A percentile compares a stretch with the other conserved stretches of the same genome.
Conservation (phyloP, 306 rosid species). For the Morella rubra region DNA sequence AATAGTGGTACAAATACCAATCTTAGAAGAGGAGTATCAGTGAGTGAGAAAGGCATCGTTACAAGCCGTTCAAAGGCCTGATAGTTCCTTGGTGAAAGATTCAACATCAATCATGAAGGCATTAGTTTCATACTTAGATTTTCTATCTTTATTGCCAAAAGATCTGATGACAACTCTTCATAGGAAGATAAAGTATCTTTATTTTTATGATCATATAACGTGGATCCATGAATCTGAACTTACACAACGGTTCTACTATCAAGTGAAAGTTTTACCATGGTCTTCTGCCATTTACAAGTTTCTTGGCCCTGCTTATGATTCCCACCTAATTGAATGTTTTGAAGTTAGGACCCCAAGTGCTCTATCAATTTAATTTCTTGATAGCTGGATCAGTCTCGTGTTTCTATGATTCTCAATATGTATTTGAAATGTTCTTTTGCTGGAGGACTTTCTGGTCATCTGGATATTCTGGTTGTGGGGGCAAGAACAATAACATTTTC, state of each 20-base stretch:
- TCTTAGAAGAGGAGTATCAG: not conserved
- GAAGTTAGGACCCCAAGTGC: not conserved
- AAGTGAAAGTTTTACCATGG: not conserved
- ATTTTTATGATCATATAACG: not conserved
- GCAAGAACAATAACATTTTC: not conserved
- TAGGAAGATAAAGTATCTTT: not conserved
- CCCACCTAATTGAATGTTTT: not conserved
- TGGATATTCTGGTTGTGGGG: not conserved
- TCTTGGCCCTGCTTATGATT: not conserved
- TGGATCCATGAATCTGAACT: not conserved
- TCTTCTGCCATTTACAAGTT: not conserved
- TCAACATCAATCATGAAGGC: not conserved
- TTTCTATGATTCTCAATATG: not conserved
- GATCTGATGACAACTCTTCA: not conserved
- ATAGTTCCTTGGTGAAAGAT: not conserved
- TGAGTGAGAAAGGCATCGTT: no score
- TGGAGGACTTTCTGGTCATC: not conserved
- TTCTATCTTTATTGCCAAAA: not conserved
- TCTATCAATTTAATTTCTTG: not conserved
- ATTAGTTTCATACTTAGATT: not conserved
- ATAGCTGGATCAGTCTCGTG: not conserved
- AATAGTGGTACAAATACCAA: not conserved
- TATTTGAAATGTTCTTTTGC: not conserved
- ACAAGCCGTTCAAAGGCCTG: not conserved
- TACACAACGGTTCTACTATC: not conserved